phyloP scores from a whole-genome alignment of 2,329 filamentous ascomycete species.

The Fusarium anguioides region DNA sequence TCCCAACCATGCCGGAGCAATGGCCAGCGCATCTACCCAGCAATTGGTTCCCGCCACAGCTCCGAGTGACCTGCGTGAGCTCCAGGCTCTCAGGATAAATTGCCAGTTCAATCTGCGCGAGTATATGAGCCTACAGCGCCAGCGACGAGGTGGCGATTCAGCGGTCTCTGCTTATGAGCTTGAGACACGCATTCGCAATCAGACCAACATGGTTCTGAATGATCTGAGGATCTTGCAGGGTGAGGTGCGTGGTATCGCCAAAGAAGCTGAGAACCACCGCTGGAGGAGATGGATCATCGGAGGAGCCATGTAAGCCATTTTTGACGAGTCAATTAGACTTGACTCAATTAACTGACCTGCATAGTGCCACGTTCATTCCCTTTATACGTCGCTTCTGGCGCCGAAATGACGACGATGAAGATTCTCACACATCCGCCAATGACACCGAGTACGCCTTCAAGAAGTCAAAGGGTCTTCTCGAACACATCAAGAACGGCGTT shows the following conservation, averaged over 20 bases:
- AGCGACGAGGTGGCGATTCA: slow-evolving; percentile 45
- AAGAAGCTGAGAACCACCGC: slow-evolving; percentile 59
- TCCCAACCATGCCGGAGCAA: slow-evolving; percentile 35
- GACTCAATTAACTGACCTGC: slow-evolving; percentile 7
- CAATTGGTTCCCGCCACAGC: slow-evolving; percentile 35
- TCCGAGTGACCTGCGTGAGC: slow-evolving; percentile 42
- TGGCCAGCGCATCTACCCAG: slow-evolving; percentile 30
- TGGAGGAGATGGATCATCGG: slow-evolving; percentile 66
- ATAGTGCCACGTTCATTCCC: slow-evolving; percentile 63
- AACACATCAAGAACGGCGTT: slow-evolving; percentile 60
- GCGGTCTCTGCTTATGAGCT: slow-evolving; percentile 51
- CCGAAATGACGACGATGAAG: slow-evolving; percentile 54
- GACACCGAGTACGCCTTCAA: slow-evolving; percentile 69
- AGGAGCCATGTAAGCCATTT: slow-evolving; percentile 58
- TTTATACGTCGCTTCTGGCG: slow-evolving; percentile 64
- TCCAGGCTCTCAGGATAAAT: slow-evolving; percentile 49
- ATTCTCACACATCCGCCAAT: slow-evolving; percentile 55
- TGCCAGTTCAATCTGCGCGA: slow-evolving; percentile 53
- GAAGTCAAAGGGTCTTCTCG: slow-evolving; percentile 61
- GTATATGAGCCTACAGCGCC: slow-evolving; percentile 49
- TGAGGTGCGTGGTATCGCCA: slow-evolving; percentile 57
- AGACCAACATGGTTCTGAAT: slow-evolving; percentile 56
- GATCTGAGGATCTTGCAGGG: slow-evolving; percentile 59
- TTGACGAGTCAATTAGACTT: slow-evolving; percentile 6
- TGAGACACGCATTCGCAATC: slow-evolving; percentile 56